Conservation (phyloP, 768 basidiomycete species). For the Gloeostereum incarnatum region DNA sequence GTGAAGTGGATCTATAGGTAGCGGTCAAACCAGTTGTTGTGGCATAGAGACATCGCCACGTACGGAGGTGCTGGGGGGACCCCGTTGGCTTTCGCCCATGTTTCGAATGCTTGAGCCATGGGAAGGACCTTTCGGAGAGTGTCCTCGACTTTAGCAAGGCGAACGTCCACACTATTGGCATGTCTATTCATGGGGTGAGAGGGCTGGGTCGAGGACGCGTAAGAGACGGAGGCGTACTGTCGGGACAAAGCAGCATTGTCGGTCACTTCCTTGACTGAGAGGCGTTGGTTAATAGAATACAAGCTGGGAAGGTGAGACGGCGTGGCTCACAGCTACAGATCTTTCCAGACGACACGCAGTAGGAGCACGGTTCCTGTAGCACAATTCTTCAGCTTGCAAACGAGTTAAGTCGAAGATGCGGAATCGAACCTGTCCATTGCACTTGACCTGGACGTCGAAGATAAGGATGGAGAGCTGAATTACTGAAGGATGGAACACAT, state of each 20-base stretch:
- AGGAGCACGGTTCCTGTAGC: constrained; percentile 12
- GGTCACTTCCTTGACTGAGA: constrained; percentile 11
- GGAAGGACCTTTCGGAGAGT: constrained; percentile 8
- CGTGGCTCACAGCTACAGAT: constrained; percentile 10
- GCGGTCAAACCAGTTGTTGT: too few relatives aligned
- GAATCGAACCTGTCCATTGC: constrained; percentile 9
- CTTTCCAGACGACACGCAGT: constrained; percentile 11
- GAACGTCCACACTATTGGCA: constrained; percentile 8
- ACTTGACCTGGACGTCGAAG: constrained; percentile 8
- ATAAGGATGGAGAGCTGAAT: neutral
- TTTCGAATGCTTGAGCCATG: constrained; percentile 11
- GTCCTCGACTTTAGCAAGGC: constrained; percentile 11
- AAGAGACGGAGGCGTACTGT: constrained; percentile 7
- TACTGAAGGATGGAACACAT: neutral
- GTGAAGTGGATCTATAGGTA: neutral
- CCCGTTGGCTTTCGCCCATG: constrained; percentile 8
- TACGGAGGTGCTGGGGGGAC: constrained; percentile 2
- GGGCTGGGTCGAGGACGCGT: neutral
- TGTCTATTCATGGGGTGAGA: constrained; percentile 3
- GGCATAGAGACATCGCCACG: neutral
- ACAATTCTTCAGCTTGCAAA: neutral
- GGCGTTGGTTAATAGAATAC: neutral
- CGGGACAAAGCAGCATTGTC: constrained; percentile 12
- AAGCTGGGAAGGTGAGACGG: neutral
- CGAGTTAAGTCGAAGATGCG: too few relatives aligned